These are phyloP conservation scores for Purshia tridentata DNA, from an alignment of 306 rosid genomes.

Conservation along the genomic window DNA sequence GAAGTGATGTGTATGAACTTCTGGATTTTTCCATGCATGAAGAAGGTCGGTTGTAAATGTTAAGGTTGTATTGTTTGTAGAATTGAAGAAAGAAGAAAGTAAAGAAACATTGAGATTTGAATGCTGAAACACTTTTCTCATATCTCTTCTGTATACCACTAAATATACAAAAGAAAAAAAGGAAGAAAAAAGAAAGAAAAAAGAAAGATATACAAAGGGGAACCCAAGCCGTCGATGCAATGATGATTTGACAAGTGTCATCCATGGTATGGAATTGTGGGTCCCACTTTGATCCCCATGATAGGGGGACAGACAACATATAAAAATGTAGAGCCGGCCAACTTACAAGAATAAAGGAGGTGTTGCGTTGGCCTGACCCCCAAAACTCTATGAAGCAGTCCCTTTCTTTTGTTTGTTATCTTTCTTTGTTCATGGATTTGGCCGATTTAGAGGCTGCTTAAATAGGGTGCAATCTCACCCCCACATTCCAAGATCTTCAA, in stretches of 20 bases:
- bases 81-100: no score
- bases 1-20: no score
- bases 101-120: no score
- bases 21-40: no score
- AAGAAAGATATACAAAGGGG: not conserved
- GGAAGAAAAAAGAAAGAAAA: no score
- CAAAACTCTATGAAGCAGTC: constrained; percentile 30
- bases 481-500: not conserved
- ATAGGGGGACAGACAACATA: constrained; percentile 39
- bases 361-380: constrained; percentile 18
- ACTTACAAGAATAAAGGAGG: constrained; percentile 28
- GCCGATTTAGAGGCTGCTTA: not conserved
- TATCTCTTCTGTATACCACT: no score
- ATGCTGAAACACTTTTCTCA: no score
- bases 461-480: constrained; percentile 15
- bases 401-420: constrained; percentile 16
- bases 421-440: not conserved
- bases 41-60: no score
- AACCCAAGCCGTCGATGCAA: constrained; percentile 23
- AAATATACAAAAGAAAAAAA: no score
- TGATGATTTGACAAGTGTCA: constrained; percentile 32
- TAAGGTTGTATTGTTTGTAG: no score
- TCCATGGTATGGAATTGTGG: constrained; percentile 2
- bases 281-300: constrained; percentile 39
- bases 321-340: constrained; percentile 24